Base-by-base conservation (phyloP, 345 rosid species). In the Salix udensis region DNA sequence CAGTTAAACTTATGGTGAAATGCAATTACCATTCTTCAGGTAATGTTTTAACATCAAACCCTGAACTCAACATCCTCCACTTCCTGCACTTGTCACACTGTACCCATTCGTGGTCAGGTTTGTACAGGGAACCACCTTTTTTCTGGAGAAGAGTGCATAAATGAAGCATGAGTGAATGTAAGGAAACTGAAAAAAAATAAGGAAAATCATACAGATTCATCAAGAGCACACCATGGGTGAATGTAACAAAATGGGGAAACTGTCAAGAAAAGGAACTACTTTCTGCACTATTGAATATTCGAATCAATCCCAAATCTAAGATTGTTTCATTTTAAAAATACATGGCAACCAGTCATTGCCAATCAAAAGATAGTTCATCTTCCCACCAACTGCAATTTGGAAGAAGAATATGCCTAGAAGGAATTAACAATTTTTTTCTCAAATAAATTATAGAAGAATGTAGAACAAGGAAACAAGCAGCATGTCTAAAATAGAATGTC, bases 101-200 rank as follows among this genome's bases (percentile, higher is more conserved):
- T 42, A 84, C 86, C 86, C 84, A 80, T 53, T 84, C 86, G 7
- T 75, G 52, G 71, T 84, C 86, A 68, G 86, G 84, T 72, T 80
- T 74, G 77, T 65, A 75, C 21, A 23, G 61, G 6, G 36, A 18
- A 28, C 74, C 58, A 42, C 67, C 80, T 60, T 75, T 75, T 40
- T 64, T 26, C 84, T 77, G 55, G 28, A 65, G 64, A 7, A 39
- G 34, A 42, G 2, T 4, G 36, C 23, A 18, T 70, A 4, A 78
- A 42, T 24, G 24, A 52, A 61, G 72, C n/a, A 71, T 58, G 31
- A 36, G 36, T 34, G 37, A 36, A 36, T 42, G 16, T 15, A 31
- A 36, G 76, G 31, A 18, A 1, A 55, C 66, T 34, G 67, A 70
- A 70, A 48, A 15, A 48, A 44, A 24, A 46, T 1, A 44, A 8